Percentiles rank a stretch among this genome's conserved stretches.
Conservation (phyloP, 441 rosid genomes). For the Gossypium gossypioides region DNA sequence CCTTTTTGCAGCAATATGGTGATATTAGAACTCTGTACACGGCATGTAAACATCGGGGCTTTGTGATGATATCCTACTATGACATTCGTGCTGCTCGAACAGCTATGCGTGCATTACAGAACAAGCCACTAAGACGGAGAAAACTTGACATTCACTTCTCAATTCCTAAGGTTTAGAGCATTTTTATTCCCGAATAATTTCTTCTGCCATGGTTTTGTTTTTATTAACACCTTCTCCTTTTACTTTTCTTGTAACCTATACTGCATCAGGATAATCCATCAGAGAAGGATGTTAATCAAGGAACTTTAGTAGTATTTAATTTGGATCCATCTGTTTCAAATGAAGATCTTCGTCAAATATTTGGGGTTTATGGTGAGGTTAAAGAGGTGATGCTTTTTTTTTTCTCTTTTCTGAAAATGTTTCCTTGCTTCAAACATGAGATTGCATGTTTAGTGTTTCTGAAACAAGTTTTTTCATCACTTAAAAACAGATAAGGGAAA, state of each 20-base stretch:
- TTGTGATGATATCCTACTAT: conserved; percentile 96
- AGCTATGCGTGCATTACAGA: conserved; percentile 91
- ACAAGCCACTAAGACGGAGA: conserved; percentile 83
- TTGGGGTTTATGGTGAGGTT: conserved; percentile 94
- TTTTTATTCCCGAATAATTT: not conserved
- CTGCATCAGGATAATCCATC: conserved; percentile 87
- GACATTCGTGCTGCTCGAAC: conserved; percentile 94
- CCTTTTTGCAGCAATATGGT: conserved; percentile 76
- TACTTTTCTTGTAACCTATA: conserved; percentile 2
- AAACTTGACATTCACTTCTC: conserved; percentile 97
- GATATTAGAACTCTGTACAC: conserved; percentile 93
- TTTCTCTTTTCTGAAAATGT: not conserved
- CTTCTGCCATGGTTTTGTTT: not conserved
- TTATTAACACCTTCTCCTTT: not conserved
- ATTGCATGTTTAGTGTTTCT: conserved; percentile 14
- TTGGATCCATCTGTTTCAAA: conserved; percentile 93
- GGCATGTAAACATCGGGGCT: conserved; percentile 96
- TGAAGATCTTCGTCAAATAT: conserved; percentile 79
- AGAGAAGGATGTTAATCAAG: conserved; percentile 96
- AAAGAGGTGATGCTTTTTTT: conserved; percentile 58
- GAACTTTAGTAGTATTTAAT: conserved; percentile 90
- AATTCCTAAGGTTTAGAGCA: conserved; percentile 71
- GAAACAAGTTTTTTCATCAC: conserved; percentile 11
- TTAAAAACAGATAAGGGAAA: conserved; percentile 84
- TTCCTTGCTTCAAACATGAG: conserved; percentile 4